Percentiles rank a stretch among this genome's conserved stretches.
phyloP scores from a whole-genome alignment of 2,329 filamentous ascomycete genomes.

The Pseudogymnoascus sp. region DNA sequence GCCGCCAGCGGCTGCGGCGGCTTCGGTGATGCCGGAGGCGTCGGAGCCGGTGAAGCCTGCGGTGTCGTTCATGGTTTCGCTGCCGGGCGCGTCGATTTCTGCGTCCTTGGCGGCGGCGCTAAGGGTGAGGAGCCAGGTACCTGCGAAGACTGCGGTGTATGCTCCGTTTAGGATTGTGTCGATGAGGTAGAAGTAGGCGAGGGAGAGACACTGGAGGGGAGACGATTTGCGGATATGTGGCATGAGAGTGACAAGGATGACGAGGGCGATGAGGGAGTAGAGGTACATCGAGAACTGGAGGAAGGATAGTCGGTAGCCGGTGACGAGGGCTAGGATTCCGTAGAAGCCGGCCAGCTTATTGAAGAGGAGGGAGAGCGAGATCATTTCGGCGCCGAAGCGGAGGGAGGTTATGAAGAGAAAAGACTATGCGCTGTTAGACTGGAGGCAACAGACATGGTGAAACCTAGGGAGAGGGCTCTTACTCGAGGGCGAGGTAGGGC shows the following conservation, averaged over 20 bases:
- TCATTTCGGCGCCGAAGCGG: conserved; percentile 76
- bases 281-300: conserved; percentile 87
- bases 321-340: conserved; percentile 79
- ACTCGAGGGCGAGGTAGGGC: conserved; percentile 1
- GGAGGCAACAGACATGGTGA: not conserved
- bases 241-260: conserved; percentile 58
- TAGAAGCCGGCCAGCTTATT: conserved; percentile 92
- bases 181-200: conserved; percentile 78
- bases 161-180: conserved; percentile 74
- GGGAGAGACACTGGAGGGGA: conserved; percentile 68
- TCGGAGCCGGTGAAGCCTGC: conserved; percentile 53
- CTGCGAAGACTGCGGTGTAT: conserved; percentile 74
- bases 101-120: conserved; percentile 31
- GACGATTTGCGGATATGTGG: conserved; percentile 72
- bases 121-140: conserved; percentile 78
- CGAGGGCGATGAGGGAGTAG: conserved; percentile 68
- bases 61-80: conserved; percentile 44
- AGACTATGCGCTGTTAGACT: conserved; percentile 41
- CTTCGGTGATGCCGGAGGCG: conserved; percentile 35
- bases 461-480: not conserved
- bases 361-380: conserved; percentile 72
- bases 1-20: conserved; percentile 29
- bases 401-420: conserved; percentile 82
- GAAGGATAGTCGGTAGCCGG: conserved; percentile 72
- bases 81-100: conserved; percentile 29